phyloP scores from a whole-genome alignment of 169 alveolate genomes.

The Theileria sp. region DNA sequence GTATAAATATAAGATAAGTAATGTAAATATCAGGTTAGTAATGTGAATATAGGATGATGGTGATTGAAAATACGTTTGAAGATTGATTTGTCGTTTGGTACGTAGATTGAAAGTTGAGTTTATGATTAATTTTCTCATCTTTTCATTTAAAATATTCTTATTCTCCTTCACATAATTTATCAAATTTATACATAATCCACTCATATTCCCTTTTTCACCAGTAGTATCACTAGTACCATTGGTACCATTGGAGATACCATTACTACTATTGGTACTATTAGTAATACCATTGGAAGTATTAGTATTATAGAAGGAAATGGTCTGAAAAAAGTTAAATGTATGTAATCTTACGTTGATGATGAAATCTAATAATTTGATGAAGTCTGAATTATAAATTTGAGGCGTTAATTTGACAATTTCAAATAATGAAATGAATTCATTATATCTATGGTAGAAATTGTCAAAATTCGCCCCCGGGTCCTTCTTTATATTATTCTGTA shows the following conservation, averaged over 20 bases:
- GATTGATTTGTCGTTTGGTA: slow-evolving; percentile 43
- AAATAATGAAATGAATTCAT: slow-evolving; percentile 50
- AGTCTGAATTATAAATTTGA: slow-evolving; percentile 52
- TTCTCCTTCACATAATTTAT: slow-evolving; percentile 36
- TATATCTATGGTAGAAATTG: slow-evolving; percentile 40
- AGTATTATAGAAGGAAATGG: background rate
- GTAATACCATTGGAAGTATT: background rate
- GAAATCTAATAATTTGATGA: slow-evolving; percentile 44
- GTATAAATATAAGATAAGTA: too few relatives aligned
- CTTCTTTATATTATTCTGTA: slow-evolving; percentile 33
- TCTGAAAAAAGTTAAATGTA: background rate
- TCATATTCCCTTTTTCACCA: background rate
- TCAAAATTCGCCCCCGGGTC: slow-evolving; percentile 60
- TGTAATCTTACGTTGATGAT: slow-evolving; percentile 33
- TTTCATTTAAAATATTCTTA: slow-evolving; percentile 42
- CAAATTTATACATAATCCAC: slow-evolving; percentile 36
- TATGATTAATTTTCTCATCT: slow-evolving; percentile 34
- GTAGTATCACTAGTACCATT: background rate
- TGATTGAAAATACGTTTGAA: slow-evolving; percentile 53
- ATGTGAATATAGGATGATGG: too few relatives aligned
- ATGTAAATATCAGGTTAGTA: too few relatives aligned
- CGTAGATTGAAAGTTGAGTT: slow-evolving; percentile 53
- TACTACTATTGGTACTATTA: background rate
- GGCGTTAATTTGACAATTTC: slow-evolving; percentile 52
- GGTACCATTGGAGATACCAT: background rate